Base-by-base conservation (phyloP, 2,329 filamentous ascomycete species). In the Leptographium procerum region DNA sequence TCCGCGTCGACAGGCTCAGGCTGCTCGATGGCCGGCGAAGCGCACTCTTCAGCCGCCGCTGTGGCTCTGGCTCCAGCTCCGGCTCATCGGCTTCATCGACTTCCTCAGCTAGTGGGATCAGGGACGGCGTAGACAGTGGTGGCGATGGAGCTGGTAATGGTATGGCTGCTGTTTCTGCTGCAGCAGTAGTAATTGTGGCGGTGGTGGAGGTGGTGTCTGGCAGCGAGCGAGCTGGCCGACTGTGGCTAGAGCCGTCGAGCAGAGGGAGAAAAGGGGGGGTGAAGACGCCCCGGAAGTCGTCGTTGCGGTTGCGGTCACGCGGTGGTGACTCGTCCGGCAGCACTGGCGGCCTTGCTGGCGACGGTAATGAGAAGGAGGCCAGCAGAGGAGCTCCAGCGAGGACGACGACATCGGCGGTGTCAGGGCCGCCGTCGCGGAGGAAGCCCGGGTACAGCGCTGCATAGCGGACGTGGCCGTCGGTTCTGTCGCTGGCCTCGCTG, bases 201-300 rank as follows among this genome's bases (percentile, higher is more conserved):
- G 52, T 52, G 56, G 64, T 61, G 33, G 47, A 43, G 47, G 24
- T 26, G n/a, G 14, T 7, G 48, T 36, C 34, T 29, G 50, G 28
- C 22, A 26, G 28, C 29, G 29, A 24, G 9, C 16, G 29, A n/a
- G 14, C 16, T 8, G 47, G 40, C 33, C 40, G 40, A 31, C 28
- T 45, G n/a, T 50, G 34, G 45, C 28, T 50, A 31, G 55, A 56
- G 55, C 45, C 26, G 63, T 84, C 83, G 57, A 86, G 76, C 58
- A 86, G 72, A 51, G 83, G 82, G 58, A 87, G 75, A 65, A 81
- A 86, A 61, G 72, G 78, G 31, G 83, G 83, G 40, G 79, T 85
- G 66, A 86, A 86, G 60, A 86, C 70, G 61, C 83, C 83, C 62
- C 78, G 77, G 62, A 86, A 79, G 64, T 85, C 82, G 66, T 73